Conservation (phyloP, 2,329 filamentous ascomycete genomes). For the Talaromyces sp. region DNA sequence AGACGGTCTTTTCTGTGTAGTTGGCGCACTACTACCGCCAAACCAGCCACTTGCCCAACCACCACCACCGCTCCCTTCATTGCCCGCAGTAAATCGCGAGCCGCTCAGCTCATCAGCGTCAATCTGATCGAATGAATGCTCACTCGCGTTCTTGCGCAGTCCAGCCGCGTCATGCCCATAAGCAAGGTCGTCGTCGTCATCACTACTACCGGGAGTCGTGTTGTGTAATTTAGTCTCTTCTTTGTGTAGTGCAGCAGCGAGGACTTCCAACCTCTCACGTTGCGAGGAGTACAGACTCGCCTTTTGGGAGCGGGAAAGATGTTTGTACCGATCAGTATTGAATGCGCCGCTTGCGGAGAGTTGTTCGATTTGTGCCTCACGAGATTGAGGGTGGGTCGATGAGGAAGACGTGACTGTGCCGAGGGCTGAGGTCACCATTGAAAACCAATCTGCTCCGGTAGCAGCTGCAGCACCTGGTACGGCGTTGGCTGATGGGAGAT, state of each 20-base stretch:
- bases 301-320: conserved; percentile 60
- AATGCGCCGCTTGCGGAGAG: conserved; percentile 60
- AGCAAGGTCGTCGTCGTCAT: conserved; percentile 37
- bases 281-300: conserved; percentile 74
- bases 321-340: conserved; percentile 66
- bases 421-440: conserved; percentile 71
- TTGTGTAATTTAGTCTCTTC: conserved; percentile 64
- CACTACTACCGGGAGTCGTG: conserved; percentile 15
- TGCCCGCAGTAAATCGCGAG: not conserved
- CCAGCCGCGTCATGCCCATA: conserved; percentile 31
- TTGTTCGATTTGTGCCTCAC: conserved; percentile 46
- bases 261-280: conserved; percentile 69
- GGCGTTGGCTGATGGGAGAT: conserved; percentile 61
- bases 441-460: conserved; percentile 64
- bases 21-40: conserved; percentile 5
- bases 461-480: conserved; percentile 43
- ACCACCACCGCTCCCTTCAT: not conserved
- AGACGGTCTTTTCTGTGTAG: not conserved
- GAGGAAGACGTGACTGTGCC: conserved; percentile 53
- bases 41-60: conserved; percentile 19
- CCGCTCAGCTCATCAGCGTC: conserved; percentile 61
- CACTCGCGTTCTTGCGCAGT: conserved; percentile 76
- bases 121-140: conserved; percentile 86
- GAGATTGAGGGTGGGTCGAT: conserved; percentile 28
- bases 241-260: conserved; percentile 73